Base-by-base conservation (phyloP, 768 basidiomycete species). In the Collybia sordida region DNA sequence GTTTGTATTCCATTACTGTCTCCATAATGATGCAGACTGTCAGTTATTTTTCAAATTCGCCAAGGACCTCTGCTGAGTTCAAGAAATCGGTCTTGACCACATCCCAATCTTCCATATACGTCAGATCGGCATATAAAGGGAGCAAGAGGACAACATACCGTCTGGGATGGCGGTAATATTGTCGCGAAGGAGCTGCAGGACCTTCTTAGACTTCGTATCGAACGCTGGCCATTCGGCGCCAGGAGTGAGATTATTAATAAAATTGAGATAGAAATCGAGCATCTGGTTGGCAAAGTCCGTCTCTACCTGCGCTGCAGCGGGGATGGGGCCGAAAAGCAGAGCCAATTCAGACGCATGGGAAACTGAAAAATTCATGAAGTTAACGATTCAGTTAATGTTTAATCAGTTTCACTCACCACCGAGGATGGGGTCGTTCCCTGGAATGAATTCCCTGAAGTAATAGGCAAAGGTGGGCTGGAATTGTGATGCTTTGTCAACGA, bases 371-470 rank as follows among this genome's bases (percentile, higher is more conserved):
- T 3, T 19, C 9, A 6, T 25, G 25, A 31, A 39, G 19, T 28
- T 21, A 25, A 31, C 4, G 31, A 31, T 14, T 3, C 31, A 31
- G 9, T 31, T 4, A 14, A 7, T 3, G 9, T 14, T 11, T 14
- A 12, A 14, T 12, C 9, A 12, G 31, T 14, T 12, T 24, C 4
- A 36, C 59, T 42, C 23, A 79, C 83, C 80, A 57, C 83, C 82
- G 1, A 75, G 48, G 2, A 64, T 57, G 3, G 72, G 68, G 46
- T 76, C 61, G 45, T 80, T 73, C 7, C 81, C 83, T 0, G 81
- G 81, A 45, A 85, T 76, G 28, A 81, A 79, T 59, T 84, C 80
- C 15, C 63, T 67, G 56, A 84, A 83, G 53, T 74, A 72, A 46
- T 85, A 84, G 31, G 31, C 78, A 61, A 75, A 85, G 56, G 77